Conservation (phyloP, 371 early-diverging fungal species). For the Fennellomyces sp. region DNA sequence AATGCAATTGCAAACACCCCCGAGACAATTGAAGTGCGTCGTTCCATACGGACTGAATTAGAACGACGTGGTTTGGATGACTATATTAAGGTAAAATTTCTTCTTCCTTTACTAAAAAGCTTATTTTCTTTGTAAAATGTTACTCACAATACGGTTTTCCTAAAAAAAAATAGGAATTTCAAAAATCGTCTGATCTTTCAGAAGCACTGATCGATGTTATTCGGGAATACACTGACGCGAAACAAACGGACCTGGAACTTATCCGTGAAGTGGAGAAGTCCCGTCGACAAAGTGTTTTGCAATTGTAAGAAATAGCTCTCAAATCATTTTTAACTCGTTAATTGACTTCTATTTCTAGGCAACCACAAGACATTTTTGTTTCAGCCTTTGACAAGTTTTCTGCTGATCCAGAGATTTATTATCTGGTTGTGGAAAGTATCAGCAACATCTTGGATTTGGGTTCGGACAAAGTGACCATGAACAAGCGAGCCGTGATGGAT, state of each 20-base stretch:
- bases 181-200: constrained; percentile 13
- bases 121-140: neutral
- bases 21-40: constrained; percentile 52
- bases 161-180: neutral
- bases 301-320: constrained; percentile 28
- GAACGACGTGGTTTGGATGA: constrained; percentile 61
- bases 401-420: constrained; percentile 43
- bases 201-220: constrained; percentile 33
- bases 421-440: constrained; percentile 44
- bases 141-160: neutral
- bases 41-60: constrained; percentile 55
- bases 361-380: constrained; percentile 40
- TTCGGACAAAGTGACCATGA: constrained; percentile 14
- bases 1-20: constrained; percentile 61
- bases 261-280: constrained; percentile 44
- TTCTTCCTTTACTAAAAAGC: no score
- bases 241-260: constrained; percentile 53
- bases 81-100: constrained; percentile 34
- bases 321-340: neutral
- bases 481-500: constrained; percentile 34
- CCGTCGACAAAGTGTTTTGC: constrained; percentile 40
- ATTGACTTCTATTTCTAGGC: constrained; percentile 19
- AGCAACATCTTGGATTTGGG: constrained; percentile 32
- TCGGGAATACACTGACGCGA: constrained; percentile 46
- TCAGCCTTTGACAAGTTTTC: constrained; percentile 33